Conservation (phyloP, 371 early-diverging fungal genomes). For the Mucor irregularis region DNA sequence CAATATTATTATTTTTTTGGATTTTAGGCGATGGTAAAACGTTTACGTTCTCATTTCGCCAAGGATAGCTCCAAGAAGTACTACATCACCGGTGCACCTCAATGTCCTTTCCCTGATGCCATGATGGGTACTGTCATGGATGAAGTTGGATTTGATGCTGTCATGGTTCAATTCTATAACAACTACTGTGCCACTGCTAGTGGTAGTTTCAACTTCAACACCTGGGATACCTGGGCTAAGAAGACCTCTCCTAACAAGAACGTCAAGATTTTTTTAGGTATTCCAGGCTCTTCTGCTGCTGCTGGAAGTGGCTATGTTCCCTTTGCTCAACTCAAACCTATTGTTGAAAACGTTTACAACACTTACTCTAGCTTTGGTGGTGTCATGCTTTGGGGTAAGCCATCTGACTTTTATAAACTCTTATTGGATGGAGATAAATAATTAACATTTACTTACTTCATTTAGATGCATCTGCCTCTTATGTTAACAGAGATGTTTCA, state of each 20-base stretch:
- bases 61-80: slow-evolving; percentile 27
- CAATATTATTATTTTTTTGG: no score
- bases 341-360: slow-evolving; percentile 28
- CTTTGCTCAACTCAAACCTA: slow-evolving; percentile 31
- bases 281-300: slow-evolving; percentile 64
- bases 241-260: slow-evolving; percentile 56
- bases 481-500: slow-evolving; percentile 26
- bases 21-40: slow-evolving; percentile 19
- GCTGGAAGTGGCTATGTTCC: slow-evolving; percentile 65
- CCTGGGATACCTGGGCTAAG: slow-evolving; percentile 61
- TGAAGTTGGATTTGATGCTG: slow-evolving; percentile 56
- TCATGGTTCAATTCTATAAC: slow-evolving; percentile 78
- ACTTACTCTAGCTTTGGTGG: slow-evolving; percentile 64
- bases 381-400: slow-evolving; percentile 64
- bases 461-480: slow-evolving; percentile 42
- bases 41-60: slow-evolving; percentile 46
- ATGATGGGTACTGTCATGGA: slow-evolving; percentile 43
- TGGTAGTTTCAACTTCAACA: slow-evolving; percentile 61
- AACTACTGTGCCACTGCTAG: slow-evolving; percentile 61
- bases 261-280: slow-evolving; percentile 59
- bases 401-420: not conserved
- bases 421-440: not conserved
- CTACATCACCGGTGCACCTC: slow-evolving; percentile 70
- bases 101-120: slow-evolving; percentile 73
- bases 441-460: not conserved